Percentiles rank a stretch among this genome's conserved stretches.
Evolutionary conservation across 257 asterid species (phyloP).

Genomic region (Capsicum chinense): DNA sequence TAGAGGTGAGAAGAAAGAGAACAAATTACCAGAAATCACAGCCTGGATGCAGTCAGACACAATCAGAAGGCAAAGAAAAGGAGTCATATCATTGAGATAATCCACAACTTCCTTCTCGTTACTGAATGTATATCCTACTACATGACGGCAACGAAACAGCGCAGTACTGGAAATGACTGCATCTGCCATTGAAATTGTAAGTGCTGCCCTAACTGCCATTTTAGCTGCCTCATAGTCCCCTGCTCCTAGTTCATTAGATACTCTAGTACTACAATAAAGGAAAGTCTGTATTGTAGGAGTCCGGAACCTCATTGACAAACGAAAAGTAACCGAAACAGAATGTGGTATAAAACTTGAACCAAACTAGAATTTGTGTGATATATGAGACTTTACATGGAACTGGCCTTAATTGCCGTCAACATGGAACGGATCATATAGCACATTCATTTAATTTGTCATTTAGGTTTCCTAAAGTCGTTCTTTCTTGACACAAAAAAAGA

Average conservation of each 20-base stretch:
- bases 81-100: slow-evolving; percentile 32
- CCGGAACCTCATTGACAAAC: too few relatives aligned
- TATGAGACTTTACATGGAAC: too few relatives aligned
- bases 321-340: too few relatives aligned
- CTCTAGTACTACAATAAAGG: slow-evolving; percentile 29
- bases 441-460: too few relatives aligned
- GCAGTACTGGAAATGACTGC: slow-evolving; percentile 3
- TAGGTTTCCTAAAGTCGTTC: too few relatives aligned
- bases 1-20: too few relatives aligned
- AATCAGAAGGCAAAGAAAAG: slow-evolving; percentile 34
- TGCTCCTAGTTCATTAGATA: slow-evolving; percentile 38
- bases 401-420: too few relatives aligned
- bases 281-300: too few relatives aligned
- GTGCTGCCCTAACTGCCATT: slow-evolving; percentile 23
- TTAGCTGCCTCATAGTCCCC: slow-evolving; percentile 33
- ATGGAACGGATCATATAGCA: too few relatives aligned
- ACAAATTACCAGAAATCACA: slow-evolving; percentile 31
- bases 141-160: neutral
- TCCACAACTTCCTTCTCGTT: slow-evolving; percentile 37
- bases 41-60: slow-evolving; percentile 33
- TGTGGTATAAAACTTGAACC: too few relatives aligned
- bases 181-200: slow-evolving; percentile 21
- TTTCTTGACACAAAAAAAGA: too few relatives aligned
- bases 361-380: too few relatives aligned
- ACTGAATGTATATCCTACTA: slow-evolving; percentile 39